Evolutionary conservation across 2,329 filamentous ascomycete species (phyloP).

Genomic region (Fusarium protoensiforme): DNA sequence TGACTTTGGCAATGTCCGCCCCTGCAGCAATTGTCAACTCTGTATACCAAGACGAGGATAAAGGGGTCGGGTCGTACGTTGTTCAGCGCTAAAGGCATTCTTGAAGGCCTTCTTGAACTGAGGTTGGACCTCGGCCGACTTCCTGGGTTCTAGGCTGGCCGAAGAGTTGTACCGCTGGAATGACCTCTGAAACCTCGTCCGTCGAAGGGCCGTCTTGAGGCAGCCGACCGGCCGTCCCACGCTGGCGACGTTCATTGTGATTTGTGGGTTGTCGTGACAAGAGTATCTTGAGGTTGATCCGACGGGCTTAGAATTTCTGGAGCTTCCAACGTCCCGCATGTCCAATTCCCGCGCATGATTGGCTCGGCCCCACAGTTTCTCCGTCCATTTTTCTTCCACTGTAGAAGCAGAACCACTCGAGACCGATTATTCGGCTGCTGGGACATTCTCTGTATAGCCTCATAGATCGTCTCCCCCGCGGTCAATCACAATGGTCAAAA

Average conservation of each 20-base stretch:
- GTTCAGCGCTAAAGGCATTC: conserved; percentile 45
- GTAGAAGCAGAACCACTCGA: neutral
- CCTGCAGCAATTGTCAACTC: conserved; percentile 41
- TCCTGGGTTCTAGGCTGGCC: conserved; percentile 39
- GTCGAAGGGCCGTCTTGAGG: conserved; percentile 73
- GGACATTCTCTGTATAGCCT: conserved; percentile 11
- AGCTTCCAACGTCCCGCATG: conserved; percentile 28
- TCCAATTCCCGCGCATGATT: conserved; percentile 49
- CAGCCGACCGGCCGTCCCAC: conserved; percentile 76
- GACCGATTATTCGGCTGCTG: neutral
- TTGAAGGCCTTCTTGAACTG: conserved; percentile 18
- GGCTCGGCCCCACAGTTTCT: conserved; percentile 48
- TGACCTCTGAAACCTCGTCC: conserved; percentile 62
- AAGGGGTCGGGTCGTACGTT: conserved; percentile 46
- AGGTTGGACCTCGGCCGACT: conserved; percentile 20
- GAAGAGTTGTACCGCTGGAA: conserved; percentile 62
- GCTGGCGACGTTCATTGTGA: conserved; percentile 69
- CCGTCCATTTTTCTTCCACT: conserved; percentile 37
- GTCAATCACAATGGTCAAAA: conserved; percentile 30
- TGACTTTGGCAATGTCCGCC: conserved; percentile 48
- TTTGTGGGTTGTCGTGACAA: conserved; percentile 32
- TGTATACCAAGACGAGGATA: neutral
- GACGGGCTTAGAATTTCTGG: conserved; percentile 43
- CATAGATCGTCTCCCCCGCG: neutral
- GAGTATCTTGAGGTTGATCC: conserved; percentile 30